These are phyloP conservation scores for Mortierella sp. DNA, from an alignment of 371 early-diverging fungal species.

Conservation along the genomic window DNA sequence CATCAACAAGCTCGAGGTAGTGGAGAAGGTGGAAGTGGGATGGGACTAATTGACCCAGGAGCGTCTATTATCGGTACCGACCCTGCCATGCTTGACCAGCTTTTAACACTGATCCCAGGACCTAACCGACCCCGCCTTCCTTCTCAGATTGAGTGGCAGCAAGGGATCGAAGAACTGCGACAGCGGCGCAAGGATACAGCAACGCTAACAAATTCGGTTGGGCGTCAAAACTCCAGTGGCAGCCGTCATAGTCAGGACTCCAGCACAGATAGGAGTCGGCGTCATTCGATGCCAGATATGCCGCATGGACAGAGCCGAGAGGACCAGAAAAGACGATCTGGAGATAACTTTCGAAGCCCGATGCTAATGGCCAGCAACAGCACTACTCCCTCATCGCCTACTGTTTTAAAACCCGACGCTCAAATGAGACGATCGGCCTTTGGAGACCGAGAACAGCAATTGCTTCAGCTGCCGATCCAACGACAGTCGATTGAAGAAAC, in stretches of 20 bases:
- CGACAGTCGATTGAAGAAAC: conserved; percentile 33
- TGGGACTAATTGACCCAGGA: neutral
- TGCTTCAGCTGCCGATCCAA: conserved; percentile 29
- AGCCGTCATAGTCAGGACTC: conserved; percentile 47
- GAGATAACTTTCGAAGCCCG: conserved; percentile 41
- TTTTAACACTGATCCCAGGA: conserved; percentile 25
- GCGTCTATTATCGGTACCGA: conserved; percentile 13
- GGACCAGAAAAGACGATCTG: conserved; percentile 39
- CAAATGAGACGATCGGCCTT: conserved; percentile 22
- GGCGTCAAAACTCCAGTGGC: conserved; percentile 40
- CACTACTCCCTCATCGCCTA: neutral
- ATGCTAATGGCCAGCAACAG: conserved; percentile 19
- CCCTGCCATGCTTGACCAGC: conserved; percentile 37
- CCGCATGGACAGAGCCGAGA: conserved; percentile 44
- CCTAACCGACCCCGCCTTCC: conserved; percentile 46
- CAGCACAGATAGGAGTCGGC: conserved; percentile 32
- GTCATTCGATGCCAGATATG: conserved; percentile 56
- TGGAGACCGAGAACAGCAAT: conserved; percentile 33
- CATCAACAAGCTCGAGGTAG: neutral
- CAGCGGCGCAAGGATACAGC: conserved; percentile 22
- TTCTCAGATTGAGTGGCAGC: conserved; percentile 46
- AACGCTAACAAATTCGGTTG: conserved; percentile 31
- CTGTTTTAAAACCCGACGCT: neutral
- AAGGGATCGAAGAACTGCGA: conserved; percentile 30
- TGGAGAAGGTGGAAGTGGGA: neutral